Evolutionary conservation across 73 alveolate genomes (phyloP), one percentile per base, ranked within the genome.

Genomic region (Effrenium voratum): DNA sequence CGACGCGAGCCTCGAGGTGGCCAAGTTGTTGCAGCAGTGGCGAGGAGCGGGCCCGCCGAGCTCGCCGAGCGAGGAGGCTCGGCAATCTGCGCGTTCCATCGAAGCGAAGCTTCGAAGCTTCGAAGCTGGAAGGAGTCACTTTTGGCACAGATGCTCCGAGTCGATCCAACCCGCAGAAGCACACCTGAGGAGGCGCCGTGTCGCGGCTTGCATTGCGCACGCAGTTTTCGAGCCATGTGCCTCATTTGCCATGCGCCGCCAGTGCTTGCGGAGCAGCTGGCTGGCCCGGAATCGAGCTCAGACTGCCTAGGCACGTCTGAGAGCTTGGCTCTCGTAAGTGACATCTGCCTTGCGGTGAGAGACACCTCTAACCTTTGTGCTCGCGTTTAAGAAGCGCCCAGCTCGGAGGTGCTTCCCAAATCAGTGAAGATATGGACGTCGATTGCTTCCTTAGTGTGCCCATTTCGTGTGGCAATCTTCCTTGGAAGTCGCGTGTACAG

Each of bases 231-330:
- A 19, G 34, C 32, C 77, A n/a, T 63, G 13, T 63, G 40, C 40
- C 34, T 34, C 55, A 30, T 6, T 22, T 5, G 86, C 55, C 34
- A 30, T 44, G 13, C 73, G 49, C 60, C 45, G 32, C 95, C 95
- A 87, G 95, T 87, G 95, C 66, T 87, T 87, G 95, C 83, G 95
- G 73, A 87, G 79, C 84, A 41, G 50, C 55, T 87, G 95, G 95
- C 95, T 87, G 95, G 95, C 95, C 70, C 84, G 95, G 95, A 87
- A 87, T 87, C 95, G 95, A 8, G 55, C 95, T 72, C 59, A 76
- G 28, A 87, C 95, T n/a, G n/a, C n/a, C n/a, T n/a, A n/a, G n/a
- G n/a, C n/a, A n/a, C 79, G 95, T 72, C 75, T 87, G 95, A 87
- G 84, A 60, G 46, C 66, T 32, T 30, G 79, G 83, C 70, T 15